A percentile compares a stretch with the other conserved stretches of the same genome.
Evolutionary conservation across 176 grass and related monocot genomes (phyloP).

Genomic region (Cenchrus fungigraminus): DNA sequence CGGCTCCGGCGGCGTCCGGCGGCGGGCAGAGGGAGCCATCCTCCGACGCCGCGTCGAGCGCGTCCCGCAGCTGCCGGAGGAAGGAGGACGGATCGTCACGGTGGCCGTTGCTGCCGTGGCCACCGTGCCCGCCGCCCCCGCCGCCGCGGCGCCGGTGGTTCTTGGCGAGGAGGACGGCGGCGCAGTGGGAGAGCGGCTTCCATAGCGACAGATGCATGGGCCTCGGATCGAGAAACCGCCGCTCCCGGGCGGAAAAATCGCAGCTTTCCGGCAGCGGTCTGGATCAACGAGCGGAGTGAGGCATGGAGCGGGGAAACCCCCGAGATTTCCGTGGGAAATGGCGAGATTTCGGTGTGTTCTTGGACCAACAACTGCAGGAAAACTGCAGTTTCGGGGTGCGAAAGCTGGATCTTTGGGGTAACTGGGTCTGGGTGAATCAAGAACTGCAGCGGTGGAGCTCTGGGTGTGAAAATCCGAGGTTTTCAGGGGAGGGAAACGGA

Average conservation of each 20-base stretch:
- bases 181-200: slow-evolving; percentile 91
- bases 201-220: slow-evolving; percentile 86
- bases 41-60: slow-evolving; percentile 80
- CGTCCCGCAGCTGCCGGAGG: slow-evolving; percentile 76
- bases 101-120: slow-evolving; percentile 21
- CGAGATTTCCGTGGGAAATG: slow-evolving; percentile 35
- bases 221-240: slow-evolving; percentile 37
- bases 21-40: slow-evolving; percentile 75
- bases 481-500: slow-evolving; percentile 14
- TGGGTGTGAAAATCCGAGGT: slow-evolving; percentile 16
- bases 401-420: slow-evolving; percentile 40
- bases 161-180: slow-evolving; percentile 77
- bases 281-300: slow-evolving; percentile 30
- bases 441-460: neutral
- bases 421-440: slow-evolving; percentile 9
- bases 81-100: slow-evolving; percentile 53
- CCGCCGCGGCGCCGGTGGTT: slow-evolving; percentile 54
- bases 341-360: slow-evolving; percentile 27
- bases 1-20: slow-evolving; percentile 48
- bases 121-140: slow-evolving; percentile 7
- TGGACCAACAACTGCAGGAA: slow-evolving; percentile 24
- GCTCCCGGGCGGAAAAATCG: slow-evolving; percentile 30
- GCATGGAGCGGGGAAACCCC: slow-evolving; percentile 9
- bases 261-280: slow-evolving; percentile 22
- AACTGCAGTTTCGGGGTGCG: slow-evolving; percentile 28